Base-by-base conservation (phyloP, 305 asterid genomes). In the Rubia peregrina region DNA sequence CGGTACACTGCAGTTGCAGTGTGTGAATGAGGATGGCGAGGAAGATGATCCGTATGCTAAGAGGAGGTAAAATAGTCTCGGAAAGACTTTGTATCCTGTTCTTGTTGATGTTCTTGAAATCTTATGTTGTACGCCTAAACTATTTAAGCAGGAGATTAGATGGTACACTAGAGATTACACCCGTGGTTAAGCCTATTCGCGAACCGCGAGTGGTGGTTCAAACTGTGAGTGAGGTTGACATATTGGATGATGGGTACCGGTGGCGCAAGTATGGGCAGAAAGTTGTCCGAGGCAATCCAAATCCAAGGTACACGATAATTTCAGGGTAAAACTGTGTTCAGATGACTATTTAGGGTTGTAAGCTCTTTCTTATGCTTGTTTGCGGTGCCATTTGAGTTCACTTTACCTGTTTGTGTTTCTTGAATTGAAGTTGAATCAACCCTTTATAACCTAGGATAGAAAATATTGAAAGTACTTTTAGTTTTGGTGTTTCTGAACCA, bases 241-340 rank as follows among this genome's bases (percentile, higher is more conserved):
- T 91, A 81, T 80, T 91, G 80, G 98, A 94, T 75, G 99, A 91
- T 80, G 99, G 98, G 49, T 94, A 94, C 79, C 83, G 96, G 66
- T 94, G 99, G 99, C 96, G 99, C 69, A 94, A 94, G 83, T 94
- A 94, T 60, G 99, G 99, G 56, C 99, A 94, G 84, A 94, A 94
- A 78, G 98, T 94, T 42, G 99, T 94, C 80, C 85, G 98, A 55
- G 98, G 98, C 72, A 94, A 94, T 83, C 99, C 98, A 70, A 94
- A 91, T 83, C 99, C 99, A 61, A 91, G 98, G 99, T 94, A 75
- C 70, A 79, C 71, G 49, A 57, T 1, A n/a, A 51, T 69, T 62
- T 51, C 10, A 16, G 9, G 21, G 12, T 63, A 13, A 40, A 53
- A 10, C 30, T 14, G 6, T 14, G 6, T 46, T 21, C 51, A 17